Conservation (phyloP, 495 filamentous ascomycete species). For the Aspergillus baeticus region DNA sequence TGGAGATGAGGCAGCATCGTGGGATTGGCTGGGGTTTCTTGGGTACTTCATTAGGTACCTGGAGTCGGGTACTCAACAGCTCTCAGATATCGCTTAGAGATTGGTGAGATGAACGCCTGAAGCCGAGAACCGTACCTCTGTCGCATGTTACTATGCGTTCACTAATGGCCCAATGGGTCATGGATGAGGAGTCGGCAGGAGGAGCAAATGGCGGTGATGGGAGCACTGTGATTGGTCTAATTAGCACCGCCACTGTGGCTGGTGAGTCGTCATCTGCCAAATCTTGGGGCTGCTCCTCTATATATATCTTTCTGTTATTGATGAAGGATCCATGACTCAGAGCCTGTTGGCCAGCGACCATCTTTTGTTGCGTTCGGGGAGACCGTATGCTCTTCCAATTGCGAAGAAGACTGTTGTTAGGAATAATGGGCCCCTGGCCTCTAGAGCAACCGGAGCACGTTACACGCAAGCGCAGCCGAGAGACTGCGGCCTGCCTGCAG, state of each 20-base stretch:
- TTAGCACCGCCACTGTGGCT: conserved; percentile 39
- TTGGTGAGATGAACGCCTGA: background rate
- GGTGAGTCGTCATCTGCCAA: conserved; percentile 15
- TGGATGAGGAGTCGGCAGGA: background rate
- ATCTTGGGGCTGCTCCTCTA: conserved; percentile 10
- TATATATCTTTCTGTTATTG: background rate
- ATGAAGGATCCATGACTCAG: background rate
- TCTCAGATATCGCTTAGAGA: background rate
- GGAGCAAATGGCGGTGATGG: conserved; percentile 38
- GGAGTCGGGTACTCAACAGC: conserved; percentile 4
- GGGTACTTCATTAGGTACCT: conserved; percentile 3
- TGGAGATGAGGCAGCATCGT: conserved; percentile 5
- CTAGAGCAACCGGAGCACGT: background rate
- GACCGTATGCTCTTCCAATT: background rate
- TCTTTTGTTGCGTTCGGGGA: background rate
- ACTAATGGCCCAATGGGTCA: background rate
- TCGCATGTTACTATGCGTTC: background rate
- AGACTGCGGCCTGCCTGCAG: background rate
- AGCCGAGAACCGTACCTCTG: background rate
- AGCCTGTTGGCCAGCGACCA: background rate
- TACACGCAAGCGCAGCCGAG: background rate
- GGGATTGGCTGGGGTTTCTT: conserved; percentile 11
- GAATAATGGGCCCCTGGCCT: background rate
- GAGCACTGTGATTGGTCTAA: conserved; percentile 29
- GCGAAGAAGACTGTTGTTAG: background rate